Conservation (phyloP, 1,139 yeast genomes). For the Pichia sp. region DNA sequence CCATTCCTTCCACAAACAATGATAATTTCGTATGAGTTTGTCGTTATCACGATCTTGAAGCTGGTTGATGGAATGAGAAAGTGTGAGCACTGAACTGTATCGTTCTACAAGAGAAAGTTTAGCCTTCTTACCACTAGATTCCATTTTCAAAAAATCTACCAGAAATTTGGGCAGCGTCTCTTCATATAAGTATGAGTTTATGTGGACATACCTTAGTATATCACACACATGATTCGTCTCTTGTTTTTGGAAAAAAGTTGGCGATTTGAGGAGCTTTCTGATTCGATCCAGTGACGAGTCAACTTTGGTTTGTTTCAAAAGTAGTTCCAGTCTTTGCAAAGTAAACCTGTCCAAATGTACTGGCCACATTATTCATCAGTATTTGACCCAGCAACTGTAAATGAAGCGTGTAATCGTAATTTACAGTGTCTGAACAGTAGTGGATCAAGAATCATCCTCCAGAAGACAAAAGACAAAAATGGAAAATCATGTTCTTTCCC, state of each 20-base stretch:
- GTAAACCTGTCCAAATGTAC: not conserved
- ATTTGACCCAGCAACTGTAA: too few species aligned
- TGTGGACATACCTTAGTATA: constrained; percentile 3
- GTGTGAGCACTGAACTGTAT: constrained; percentile 2
- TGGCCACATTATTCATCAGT: too few species aligned
- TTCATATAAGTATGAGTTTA: not conserved
- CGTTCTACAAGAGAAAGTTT: constrained; percentile 2
- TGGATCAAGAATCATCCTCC: too few species aligned
- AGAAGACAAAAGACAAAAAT: too few species aligned
- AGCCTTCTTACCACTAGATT: not conserved
- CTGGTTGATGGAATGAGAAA: constrained; percentile 2
- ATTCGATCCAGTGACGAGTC: not conserved
- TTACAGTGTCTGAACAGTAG: too few species aligned
- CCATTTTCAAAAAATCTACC: not conserved
- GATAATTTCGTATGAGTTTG: constrained; percentile 1
- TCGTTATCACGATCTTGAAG: not conserved
- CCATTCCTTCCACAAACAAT: not conserved
- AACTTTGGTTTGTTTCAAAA: not conserved
- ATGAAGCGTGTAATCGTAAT: too few species aligned
- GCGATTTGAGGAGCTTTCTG: not conserved
- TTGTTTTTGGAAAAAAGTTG: not conserved
- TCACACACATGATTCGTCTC: constrained; percentile 3
- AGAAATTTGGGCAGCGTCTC: constrained; percentile 1
- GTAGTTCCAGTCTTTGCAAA: not conserved
- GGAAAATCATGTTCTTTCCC: too few species aligned